Evolutionary conservation across 2,329 filamentous ascomycete species (phyloP).

Genomic region (Stagonosporopsis rhizophila): DNA sequence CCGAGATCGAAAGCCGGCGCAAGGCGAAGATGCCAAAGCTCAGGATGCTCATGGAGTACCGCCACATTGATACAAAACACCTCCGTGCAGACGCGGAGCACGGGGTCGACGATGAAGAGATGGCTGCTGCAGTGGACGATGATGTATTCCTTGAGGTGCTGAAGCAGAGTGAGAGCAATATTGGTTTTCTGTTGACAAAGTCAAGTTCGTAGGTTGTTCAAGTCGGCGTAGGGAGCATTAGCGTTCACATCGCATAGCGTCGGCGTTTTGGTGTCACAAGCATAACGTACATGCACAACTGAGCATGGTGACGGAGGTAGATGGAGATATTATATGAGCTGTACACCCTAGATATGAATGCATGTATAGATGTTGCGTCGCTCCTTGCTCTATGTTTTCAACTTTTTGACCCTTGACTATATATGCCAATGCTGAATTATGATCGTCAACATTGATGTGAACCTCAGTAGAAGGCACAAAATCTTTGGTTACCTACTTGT

Average conservation of each 20-base stretch:
- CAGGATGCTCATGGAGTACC: constrained; percentile 62
- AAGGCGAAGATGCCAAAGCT: constrained; percentile 53
- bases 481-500: too few species aligned
- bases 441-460: too few species aligned
- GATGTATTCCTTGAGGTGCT: constrained; percentile 58
- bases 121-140: constrained; percentile 56
- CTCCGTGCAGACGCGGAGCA: constrained; percentile 22
- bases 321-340: not conserved
- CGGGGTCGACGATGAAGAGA: constrained; percentile 34
- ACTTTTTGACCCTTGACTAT: too few species aligned
- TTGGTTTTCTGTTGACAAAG: constrained; percentile 61
- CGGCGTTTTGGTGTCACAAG: constrained; percentile 5
- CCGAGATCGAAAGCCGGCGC: constrained; percentile 46
- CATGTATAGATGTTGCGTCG: not conserved
- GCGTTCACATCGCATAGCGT: constrained; percentile 8
- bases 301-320: not conserved
- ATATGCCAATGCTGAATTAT: too few species aligned
- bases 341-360: constrained; percentile 11
- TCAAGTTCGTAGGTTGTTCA: constrained; percentile 19
- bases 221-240: not conserved
- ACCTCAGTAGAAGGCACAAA: too few species aligned
- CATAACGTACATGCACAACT: not conserved
- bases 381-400: too few species aligned
- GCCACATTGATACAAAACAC: constrained; percentile 56
- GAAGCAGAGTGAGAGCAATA: constrained; percentile 53